Base-by-base conservation (phyloP, 1,139 yeast genomes). In the Debaryomycetaceae sp. region DNA sequence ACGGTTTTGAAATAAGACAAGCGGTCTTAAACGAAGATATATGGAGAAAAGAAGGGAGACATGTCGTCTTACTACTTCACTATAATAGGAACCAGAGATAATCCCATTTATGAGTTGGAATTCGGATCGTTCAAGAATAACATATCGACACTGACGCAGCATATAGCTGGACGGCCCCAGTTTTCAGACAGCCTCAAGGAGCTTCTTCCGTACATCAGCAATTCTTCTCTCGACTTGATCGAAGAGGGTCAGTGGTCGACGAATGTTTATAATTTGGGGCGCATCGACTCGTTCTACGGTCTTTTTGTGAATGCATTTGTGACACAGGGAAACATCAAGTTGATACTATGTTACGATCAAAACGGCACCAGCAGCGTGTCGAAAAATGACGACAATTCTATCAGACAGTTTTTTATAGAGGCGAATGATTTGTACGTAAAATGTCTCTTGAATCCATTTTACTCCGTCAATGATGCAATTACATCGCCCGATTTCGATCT, bases 211-310 rank as follows among this genome's bases (percentile, higher is more conserved):
- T 91, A 90, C 59, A 83, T 95, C 34, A 78, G 93, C 36, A 96
- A 93, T 60, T 80, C 97, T 0, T 81, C 98, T 3, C 68, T 95
- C 36, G 99, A 93, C 60, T 73, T 93, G 20, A 83, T 95, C 1
- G 97, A 93, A 54, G 97, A 90, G 54, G 69, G 81, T 3, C 97
- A 90, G 57, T 91, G 96, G 95, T 77, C 81, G 41, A 72, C 81
- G 11, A 80, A 75, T 50, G 74, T 77, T 38, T 72, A 85, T 60
- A 79, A 87, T 57, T 68, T 90, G 50, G 93, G 93, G 40, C 80
- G 81, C 42, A 80, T 93, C 14, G 99, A 93, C 66, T 83, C 85
- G 40, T 93, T 90, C 63, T 88, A 91, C 61, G 95, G 95, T 4
- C 80, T 85, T 50, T 70, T 76, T 46, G 81, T 93, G 20, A 86